Evolutionary conservation across 305 asterid species (phyloP), one percentile per base, ranked within the genome.

Genomic region (Plantago lanceolata): DNA sequence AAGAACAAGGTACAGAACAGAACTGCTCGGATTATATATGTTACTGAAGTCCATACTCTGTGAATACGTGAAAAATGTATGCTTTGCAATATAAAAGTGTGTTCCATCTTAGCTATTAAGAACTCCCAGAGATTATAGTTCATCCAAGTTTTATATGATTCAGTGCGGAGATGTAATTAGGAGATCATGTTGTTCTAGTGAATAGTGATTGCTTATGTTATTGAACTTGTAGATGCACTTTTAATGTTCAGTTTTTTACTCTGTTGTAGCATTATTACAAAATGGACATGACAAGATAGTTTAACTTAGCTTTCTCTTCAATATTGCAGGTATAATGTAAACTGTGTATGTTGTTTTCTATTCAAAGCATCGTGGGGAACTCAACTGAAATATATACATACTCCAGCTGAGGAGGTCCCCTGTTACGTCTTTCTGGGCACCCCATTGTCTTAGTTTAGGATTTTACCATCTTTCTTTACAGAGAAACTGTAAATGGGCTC

Each of bases 1-100:
- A 57, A 63, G 59, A 74, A 73, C 63, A 73, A 63, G 82, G 81
- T 68, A 68, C 15, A 40, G 45, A 40, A 68, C 15, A 40, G 45
- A 40, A 12, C 45, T 2, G 11, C 11, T 40, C 15, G 11, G 45
- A 40, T 12, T 9, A 40, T 40, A 40, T 70, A 40, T 69, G 63
- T 71, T 11, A 40, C 68, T 24, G 57, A 59, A 53, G 33, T 20
- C 43, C 50, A 63, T 45, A 18, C 29, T 60, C 18, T 73, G 61
- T 53, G 43, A 66, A 65, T 64, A 51, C 20, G 15, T 49, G 45
- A 55, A 28, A 3, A 29, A 45, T 51, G 59, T 61, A 61, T 11
- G 18, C 8, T 54, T 7, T 28, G 35, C 54, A 4, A 58, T 45
- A 17, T n/a, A 61, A 15, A 24, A 57, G n/a, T 61, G 45, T 31